Base-by-base conservation (phyloP, 2,329 filamentous ascomycete species). In the Trichoderma cornu-damae region DNA sequence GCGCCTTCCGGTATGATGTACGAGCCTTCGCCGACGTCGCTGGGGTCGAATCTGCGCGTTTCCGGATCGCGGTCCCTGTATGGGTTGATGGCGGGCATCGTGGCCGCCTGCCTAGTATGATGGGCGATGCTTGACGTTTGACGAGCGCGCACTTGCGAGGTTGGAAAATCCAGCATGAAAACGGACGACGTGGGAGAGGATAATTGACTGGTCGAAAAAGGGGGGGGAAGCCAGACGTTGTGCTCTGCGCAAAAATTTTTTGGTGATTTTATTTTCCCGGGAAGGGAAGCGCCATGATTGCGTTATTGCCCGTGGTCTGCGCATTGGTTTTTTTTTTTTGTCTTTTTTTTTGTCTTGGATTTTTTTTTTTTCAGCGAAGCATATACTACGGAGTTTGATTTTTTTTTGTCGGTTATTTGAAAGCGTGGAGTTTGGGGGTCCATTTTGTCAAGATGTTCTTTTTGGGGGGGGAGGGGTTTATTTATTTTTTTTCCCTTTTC, bases 1-100 rank as follows among this genome's bases (percentile, higher is more conserved):
- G 53, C 46, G 4, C 18, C 62, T 20, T 61, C 62, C 2, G 60
- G 60, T 20, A 51, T 50, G 24, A 30, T 61, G 8, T 58, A 50
- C 28, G 48, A 52, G 35, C 38, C 60, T 4, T 56, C 38, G n/a
- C 46, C 57, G 4, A 61, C 61, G 3, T 40, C 46, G 14, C 28
- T 37, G n/a, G 48, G 37, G 20, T 58, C 42, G 34, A 49, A 20
- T 28, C 5, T 58, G 58, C 46, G 38, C 9, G 18, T 32, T 26
- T 38, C 44, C 7, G 44, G 37, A 28, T 20, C 12, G 8, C 32
- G 18, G 16, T 51, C 50, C 11, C 18, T 48, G 7, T 51, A 24
- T 9, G 49, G 42, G 18, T 22, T 58, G 7, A n/a, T 43, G 43
- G 35, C 49, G n/a, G 28, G 56, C n/a, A 26, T 48, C 9, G 6